Conservation (phyloP, 1,284 basidiomycete species). For the Pyrrhoderma noxium region DNA sequence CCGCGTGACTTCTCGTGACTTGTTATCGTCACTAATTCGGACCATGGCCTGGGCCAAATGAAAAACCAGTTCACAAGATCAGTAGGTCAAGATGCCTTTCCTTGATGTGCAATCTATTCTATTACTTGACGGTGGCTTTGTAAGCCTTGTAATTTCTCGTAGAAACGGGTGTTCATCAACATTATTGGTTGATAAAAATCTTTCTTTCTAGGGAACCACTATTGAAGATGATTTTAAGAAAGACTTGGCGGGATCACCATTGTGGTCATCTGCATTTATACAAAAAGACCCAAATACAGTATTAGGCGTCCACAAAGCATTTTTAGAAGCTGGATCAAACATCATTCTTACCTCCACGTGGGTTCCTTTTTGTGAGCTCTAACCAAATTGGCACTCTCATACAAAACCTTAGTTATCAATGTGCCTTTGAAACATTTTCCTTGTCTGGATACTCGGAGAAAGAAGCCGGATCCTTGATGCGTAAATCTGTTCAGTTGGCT, state of each 20-base stretch:
- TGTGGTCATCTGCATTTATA: constrained; percentile 65
- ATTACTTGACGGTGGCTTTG: constrained; percentile 14
- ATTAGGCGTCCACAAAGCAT: constrained; percentile 49
- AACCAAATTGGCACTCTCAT: neutral
- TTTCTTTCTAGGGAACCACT: constrained; percentile 48
- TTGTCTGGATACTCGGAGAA: constrained; percentile 41
- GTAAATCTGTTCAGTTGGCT: constrained; percentile 48
- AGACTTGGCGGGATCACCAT: constrained; percentile 42
- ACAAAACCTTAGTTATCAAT: constrained; percentile 49
- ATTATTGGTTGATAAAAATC: too few species aligned
- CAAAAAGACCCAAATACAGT: constrained; percentile 46
- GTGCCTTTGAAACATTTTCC: constrained; percentile 47
- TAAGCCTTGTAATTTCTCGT: neutral
- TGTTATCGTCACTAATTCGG: too few species aligned
- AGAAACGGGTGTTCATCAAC: neutral
- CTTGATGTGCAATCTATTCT: neutral
- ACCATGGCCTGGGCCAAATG: too few species aligned
- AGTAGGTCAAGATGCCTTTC: constrained; percentile 2
- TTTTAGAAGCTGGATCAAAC: constrained; percentile 52
- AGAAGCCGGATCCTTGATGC: constrained; percentile 45
- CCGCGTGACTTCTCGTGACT: neutral
- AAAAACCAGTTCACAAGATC: too few species aligned
- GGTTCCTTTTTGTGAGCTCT: constrained; percentile 23
- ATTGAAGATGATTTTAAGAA: constrained; percentile 50
- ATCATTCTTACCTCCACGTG: constrained; percentile 59